phyloP scores from a whole-genome alignment of 1,284 basidiomycete species.

The Trichosporon sp. region DNA sequence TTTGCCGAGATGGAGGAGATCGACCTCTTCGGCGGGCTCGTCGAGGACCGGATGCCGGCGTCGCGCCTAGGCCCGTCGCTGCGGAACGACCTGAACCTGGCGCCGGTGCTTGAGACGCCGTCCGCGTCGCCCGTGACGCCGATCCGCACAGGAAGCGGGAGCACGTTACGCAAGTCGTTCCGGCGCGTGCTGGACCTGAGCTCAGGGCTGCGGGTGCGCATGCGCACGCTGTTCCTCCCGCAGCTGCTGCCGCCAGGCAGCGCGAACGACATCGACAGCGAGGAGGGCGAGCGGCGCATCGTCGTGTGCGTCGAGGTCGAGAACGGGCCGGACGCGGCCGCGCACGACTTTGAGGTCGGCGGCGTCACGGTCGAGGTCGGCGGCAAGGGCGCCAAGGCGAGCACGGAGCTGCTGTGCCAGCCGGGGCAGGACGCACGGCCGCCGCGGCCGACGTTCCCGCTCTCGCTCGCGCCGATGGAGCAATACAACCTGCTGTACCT shows the following conservation, averaged over 20 bases:
- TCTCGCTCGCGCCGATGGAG: conserved; percentile 62
- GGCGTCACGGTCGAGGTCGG: conserved; percentile 66
- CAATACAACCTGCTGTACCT: conserved; percentile 84
- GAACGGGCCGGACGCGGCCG: conserved; percentile 50
- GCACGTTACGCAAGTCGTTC: conserved; percentile 73
- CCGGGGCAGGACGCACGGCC: conserved; percentile 33
- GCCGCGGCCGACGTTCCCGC: conserved; percentile 56
- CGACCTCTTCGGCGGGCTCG: conserved; percentile 67
- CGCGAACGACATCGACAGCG: conserved; percentile 53
- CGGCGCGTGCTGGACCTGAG: conserved; percentile 70
- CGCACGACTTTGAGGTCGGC: conserved; percentile 65
- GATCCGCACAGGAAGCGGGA: neutral
- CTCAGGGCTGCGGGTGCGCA: conserved; percentile 76
- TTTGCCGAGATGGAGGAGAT: conserved; percentile 64
- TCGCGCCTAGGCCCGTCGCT: conserved; percentile 35
- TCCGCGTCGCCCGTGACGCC: conserved; percentile 4
- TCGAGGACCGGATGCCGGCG: conserved; percentile 32
- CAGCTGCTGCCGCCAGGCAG: conserved; percentile 58
- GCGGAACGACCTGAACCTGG: conserved; percentile 30
- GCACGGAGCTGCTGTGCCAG: conserved; percentile 50
- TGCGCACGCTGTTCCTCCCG: conserved; percentile 81
- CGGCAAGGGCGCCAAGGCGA: conserved; percentile 66
- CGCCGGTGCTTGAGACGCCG: neutral
- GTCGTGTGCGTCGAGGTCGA: conserved; percentile 81
- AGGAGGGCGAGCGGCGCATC: conserved; percentile 73